Evolutionary conservation across 2,329 filamentous ascomycete species (phyloP).

Genomic region (Plectosphaerella plurivora): DNA sequence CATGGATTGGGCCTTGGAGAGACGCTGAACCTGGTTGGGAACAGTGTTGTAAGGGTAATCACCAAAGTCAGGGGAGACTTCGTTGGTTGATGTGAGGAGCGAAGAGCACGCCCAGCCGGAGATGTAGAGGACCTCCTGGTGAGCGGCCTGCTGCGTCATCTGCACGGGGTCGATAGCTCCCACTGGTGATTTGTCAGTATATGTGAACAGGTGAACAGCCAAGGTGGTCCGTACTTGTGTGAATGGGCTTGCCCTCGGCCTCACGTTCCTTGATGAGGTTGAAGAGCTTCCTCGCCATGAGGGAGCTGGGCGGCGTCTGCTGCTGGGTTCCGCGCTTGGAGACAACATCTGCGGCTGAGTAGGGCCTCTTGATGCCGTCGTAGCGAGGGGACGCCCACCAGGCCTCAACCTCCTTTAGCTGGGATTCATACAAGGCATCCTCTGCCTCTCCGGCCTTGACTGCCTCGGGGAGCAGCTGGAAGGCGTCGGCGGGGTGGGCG

Average conservation of each 20-base stretch:
- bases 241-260: conserved; percentile 78
- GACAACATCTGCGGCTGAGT: conserved; percentile 82
- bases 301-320: conserved; percentile 84
- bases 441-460: conserved; percentile 77
- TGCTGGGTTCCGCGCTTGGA: conserved; percentile 86
- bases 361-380: conserved; percentile 85
- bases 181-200: conserved; percentile 50
- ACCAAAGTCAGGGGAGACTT: conserved; percentile 95
- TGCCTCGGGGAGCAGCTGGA: conserved; percentile 76
- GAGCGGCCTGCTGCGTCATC: conserved; percentile 96
- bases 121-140: conserved; percentile 94
- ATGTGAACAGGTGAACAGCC: not conserved
- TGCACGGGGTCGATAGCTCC: conserved; percentile 98
- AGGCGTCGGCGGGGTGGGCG: conserved; percentile 62
- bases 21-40: conserved; percentile 91
- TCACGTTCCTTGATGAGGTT: conserved; percentile 76
- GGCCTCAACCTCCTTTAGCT: conserved; percentile 77
- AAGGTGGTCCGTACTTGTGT: conserved; percentile 65
- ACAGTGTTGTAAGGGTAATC: conserved; percentile 99
- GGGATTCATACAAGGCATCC: conserved; percentile 78
- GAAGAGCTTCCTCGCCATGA: conserved; percentile 95
- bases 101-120: conserved; percentile 98
- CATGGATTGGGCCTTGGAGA: conserved; percentile 95
- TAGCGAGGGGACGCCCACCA: conserved; percentile 90
- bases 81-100: conserved; percentile 87